Percentiles rank a stretch among this genome's conserved stretches.
Evolutionary conservation across 2,329 filamentous ascomycete genomes (phyloP).

Genomic region (Colletotrichum tanaceti): DNA sequence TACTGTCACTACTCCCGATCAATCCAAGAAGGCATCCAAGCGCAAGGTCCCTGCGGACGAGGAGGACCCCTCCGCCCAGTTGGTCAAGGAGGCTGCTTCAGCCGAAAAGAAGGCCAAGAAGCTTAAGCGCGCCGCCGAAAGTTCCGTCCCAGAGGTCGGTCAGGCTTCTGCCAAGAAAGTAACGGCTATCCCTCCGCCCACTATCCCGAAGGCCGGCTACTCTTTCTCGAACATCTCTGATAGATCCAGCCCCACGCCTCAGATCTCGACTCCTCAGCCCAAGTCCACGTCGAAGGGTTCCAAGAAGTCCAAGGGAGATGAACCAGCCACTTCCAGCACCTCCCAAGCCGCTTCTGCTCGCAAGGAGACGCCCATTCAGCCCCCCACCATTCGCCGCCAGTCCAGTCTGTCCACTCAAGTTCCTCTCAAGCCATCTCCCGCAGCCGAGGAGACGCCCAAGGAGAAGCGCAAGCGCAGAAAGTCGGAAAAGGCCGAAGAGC

Average conservation of each 20-base stretch:
- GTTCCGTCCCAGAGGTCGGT: constrained; percentile 27
- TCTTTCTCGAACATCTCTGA: constrained; percentile 41
- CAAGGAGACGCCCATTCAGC: constrained; percentile 47
- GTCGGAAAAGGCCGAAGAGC: constrained; percentile 25
- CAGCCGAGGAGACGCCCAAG: constrained; percentile 38
- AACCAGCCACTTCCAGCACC: constrained; percentile 38
- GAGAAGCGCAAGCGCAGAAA: constrained; percentile 42
- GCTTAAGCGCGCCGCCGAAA: constrained; percentile 47
- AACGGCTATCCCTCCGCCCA: constrained; percentile 50
- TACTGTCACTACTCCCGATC: constrained; percentile 21
- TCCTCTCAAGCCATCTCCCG: constrained; percentile 14
- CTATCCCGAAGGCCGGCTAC: constrained; percentile 44
- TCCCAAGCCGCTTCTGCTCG: constrained; percentile 36
- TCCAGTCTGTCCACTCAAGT: constrained; percentile 26
- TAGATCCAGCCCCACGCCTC: constrained; percentile 42
- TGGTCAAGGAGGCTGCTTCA: constrained; percentile 49
- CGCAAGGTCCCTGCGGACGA: constrained; percentile 50
- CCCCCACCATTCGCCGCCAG: constrained; percentile 26
- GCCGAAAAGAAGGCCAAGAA: constrained; percentile 55
- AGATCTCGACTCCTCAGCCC: constrained; percentile 44
- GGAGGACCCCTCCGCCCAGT: constrained; percentile 50
- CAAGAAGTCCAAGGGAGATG: constrained; percentile 47
- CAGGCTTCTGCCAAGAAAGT: constrained; percentile 46
- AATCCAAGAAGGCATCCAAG: constrained; percentile 40
- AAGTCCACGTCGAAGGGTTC: constrained; percentile 44